Conservation (phyloP, 371 early-diverging fungal species). For the Rhizopus delemar region DNA sequence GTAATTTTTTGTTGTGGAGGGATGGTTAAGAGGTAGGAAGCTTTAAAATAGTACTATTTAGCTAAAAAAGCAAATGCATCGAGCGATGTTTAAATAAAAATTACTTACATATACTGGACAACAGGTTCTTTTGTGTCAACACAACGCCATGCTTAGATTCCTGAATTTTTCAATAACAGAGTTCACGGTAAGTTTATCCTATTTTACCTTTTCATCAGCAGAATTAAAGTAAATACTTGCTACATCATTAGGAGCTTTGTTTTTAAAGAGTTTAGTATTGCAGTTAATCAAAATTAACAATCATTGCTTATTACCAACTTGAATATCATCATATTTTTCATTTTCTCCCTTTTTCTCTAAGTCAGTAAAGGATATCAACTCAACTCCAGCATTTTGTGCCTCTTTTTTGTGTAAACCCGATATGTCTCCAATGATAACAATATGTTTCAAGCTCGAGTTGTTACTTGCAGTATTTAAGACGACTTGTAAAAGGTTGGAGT, state of each 20-base stretch:
- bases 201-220: conserved; percentile 10
- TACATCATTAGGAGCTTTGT: conserved; percentile 35
- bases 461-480: conserved; percentile 22
- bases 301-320: conserved; percentile 30
- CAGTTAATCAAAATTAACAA: not conserved
- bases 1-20: conserved; percentile 49
- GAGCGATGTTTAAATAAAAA: not conserved
- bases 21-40: conserved; percentile 41
- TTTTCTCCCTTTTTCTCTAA: conserved; percentile 32
- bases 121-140: conserved; percentile 44
- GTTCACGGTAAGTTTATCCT: not conserved
- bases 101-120: conserved; percentile 25
- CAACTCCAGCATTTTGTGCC: conserved; percentile 26
- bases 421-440: conserved; percentile 35
- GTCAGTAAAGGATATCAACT: conserved; percentile 33
- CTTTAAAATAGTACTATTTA: conserved; percentile 9
- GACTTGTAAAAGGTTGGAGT: conserved; percentile 19
- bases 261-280: not conserved
- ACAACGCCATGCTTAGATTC: conserved; percentile 41
- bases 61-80: not conserved
- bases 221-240: conserved; percentile 45
- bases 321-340: conserved; percentile 24
- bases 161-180: not conserved
- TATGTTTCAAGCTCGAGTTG: conserved; percentile 24
- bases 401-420: conserved; percentile 13